These are phyloP conservation scores for Solanum chmielewskii DNA, from an alignment of 257 asterid species.

Conservation along the genomic window DNA sequence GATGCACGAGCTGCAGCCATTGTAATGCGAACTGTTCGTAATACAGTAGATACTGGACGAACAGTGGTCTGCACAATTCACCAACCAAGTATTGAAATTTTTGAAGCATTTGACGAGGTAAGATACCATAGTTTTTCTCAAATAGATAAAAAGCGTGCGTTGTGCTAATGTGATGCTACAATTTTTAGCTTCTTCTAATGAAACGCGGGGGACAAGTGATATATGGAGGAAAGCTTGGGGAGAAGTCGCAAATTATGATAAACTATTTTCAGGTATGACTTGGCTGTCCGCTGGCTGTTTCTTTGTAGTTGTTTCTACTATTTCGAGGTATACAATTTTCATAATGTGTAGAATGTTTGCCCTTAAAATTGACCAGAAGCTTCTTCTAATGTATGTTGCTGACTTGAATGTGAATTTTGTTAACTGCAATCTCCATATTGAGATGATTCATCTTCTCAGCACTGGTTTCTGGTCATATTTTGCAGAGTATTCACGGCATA, in stretches of 20 bases:
- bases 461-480: not conserved
- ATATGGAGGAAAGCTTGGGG: slow-evolving; percentile 89
- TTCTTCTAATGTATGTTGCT: not conserved
- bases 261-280: slow-evolving; percentile 63
- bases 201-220: slow-evolving; percentile 89
- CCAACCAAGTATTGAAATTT: slow-evolving; percentile 87
- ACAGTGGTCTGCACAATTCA: slow-evolving; percentile 96
- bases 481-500: slow-evolving; percentile 46
- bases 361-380: not conserved
- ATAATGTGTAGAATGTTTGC: not conserved
- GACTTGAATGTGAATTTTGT: not conserved
- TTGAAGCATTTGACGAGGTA: slow-evolving; percentile 97
- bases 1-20: slow-evolving; percentile 99
- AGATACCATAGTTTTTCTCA: not conserved
- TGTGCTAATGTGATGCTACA: not conserved
- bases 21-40: slow-evolving; percentile 90
- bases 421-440: not conserved
- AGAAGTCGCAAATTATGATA: slow-evolving; percentile 57
- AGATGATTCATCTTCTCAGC: not conserved
- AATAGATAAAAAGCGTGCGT: not conserved
- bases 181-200: slow-evolving; percentile 68
- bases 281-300: not conserved
- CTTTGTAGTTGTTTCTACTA: not conserved
- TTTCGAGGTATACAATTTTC: not conserved
- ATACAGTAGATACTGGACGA: slow-evolving; percentile 91